Base-by-base conservation (phyloP, 1,284 basidiomycete genomes). In the Cystobasidium pallidum region DNA sequence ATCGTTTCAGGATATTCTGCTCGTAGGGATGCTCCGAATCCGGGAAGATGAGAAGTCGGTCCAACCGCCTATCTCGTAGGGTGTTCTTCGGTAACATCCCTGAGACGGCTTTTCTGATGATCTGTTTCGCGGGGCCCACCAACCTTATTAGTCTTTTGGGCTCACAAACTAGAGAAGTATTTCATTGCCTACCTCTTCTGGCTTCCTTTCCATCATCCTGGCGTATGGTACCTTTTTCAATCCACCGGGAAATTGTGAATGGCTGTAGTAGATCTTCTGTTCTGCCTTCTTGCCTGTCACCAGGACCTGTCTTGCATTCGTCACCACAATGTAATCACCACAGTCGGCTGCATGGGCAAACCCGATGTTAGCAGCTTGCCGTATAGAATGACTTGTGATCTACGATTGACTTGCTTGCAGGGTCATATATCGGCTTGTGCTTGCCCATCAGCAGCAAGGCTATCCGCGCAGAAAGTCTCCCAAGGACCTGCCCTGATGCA, bases 41-140 rank as follows among this genome's bases (percentile, higher is more conserved):
- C 43, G 90, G 86, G 79, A 93, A 96, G 77, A 97, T 90, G 75
- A 90, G 88, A 59, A 97, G 84, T 66, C 94, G 84, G 75, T 90
- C 91, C 49, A 97, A 82, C 58, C 94, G 86, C 63, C 90, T 85
- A 70, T 94, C 90, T 32, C 94, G 87, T 74, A 94, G 86, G 75
- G 90, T 93, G 84, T 97, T 97, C 82, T 97, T 97, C 34, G 94
- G 94, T 73, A 97, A 84, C 94, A 97, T 97, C 75, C 94, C 91
- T 10, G 93, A 91, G 3, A 97, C 94, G 8, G 94, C 94, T 76
- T 92, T 88, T n/a, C 91, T 88, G 73, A 97, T 91, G 77, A 96
- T 92, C 94, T 96, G 43, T 8, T 45, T 17, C 19, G 4, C 11
- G 19, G 4, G 43, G n/a, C n/a, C n/a, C n/a, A n/a, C n/a, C n/a